Evolutionary conservation across 306 rosid genomes (phyloP), one percentile per base, ranked within the genome.

Genomic region (Carpinus viminea): DNA sequence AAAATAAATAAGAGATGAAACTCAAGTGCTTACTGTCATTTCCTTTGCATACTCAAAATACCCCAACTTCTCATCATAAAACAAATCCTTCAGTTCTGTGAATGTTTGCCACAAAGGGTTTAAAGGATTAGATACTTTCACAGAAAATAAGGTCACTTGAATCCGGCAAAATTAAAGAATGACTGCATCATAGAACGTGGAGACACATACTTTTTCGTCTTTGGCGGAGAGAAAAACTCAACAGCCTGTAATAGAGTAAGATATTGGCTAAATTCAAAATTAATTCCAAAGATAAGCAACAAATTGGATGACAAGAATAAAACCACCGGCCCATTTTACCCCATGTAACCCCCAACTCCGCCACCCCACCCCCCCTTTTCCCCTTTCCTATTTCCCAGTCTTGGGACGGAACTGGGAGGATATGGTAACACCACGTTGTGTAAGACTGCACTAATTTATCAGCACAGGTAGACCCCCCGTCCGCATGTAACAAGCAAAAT

Each of bases 1-100:
- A 26, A 64, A 34, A 77, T 74, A 75, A 38, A 28, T 18, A 55
- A 52, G 26, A 43, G 57, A 20, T 21, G 26, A 73, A 80, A 75
- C 20, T 21, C 68, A 80, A 84, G 77, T 17, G 81, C 94, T 84
- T 73, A 94, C 98, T 20, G 96, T 86, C 54, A 81, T 86, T 85
- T 92, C 91, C 83, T 88, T 94, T 70, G 98, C 98, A 89, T 83
- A 89, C 81, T 89, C 94, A 74, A 94, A 90, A 85, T 84, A 89
- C 64, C 94, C 97, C 53, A 70, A 85, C 85, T 84, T 89, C 87
- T 88, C 97, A 73, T 80, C 90, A 54, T 43, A 21, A 78, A 94
- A 94, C 82, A 90, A 84, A 68, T 88, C 91, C 88, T 84, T 87
- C 89, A 94, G 75, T 82, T 86, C 98, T 94, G 86, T 53, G 72